Evolutionary conservation across 768 basidiomycete genomes (phyloP), one percentile per base, ranked within the genome.

Genomic region (Tubosaeta sp.): DNA sequence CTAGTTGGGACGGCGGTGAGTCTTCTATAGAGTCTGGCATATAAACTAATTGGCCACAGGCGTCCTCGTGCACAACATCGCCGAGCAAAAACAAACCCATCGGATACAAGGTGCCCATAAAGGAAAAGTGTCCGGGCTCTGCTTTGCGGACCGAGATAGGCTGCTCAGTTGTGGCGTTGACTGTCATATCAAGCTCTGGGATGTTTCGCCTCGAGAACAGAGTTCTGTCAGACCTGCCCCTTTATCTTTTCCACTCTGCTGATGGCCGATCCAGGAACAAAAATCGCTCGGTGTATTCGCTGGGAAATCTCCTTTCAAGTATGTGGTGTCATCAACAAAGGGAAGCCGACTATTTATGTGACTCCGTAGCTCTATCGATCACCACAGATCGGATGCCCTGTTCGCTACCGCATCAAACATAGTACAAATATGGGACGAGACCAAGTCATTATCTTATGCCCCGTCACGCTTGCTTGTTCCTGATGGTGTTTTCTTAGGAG

Each of bases 361-460:
- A 41, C 43, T 50, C 34, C 32, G 7, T 61, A 95, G 94, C 64
- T 87, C 88, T 41, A 90, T 99, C 70, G 93, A 97, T 61, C 97
- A 97, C 65, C 97, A 98, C 66, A 81, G 87, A 43, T 82, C 82
- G 33, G 89, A 95, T 52, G 76, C 86, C n/a, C 69, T 93, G 5
- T 99, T 99, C 60, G 95, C 94, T 1, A 95, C 95, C 0, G 94
- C 93, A 2, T 95, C 93, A 0, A 91, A 87, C 60, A 79, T 82
- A 44, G 94, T 99, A 7, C 95, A 98, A 67, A 79, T 99, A 59
- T 99, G 97, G 97, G 97, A 99, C 60, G 93, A 97, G 70, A 95
- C 87, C 34, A 92, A 92, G 90, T 92, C 33, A 14, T 2, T 58
- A 10, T 32, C 38, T 32, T 42, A 39, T 38, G 14, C 19, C 22